Base-by-base conservation (phyloP, 169 alveolate genomes). In the Cryptosporidium baileyi region DNA sequence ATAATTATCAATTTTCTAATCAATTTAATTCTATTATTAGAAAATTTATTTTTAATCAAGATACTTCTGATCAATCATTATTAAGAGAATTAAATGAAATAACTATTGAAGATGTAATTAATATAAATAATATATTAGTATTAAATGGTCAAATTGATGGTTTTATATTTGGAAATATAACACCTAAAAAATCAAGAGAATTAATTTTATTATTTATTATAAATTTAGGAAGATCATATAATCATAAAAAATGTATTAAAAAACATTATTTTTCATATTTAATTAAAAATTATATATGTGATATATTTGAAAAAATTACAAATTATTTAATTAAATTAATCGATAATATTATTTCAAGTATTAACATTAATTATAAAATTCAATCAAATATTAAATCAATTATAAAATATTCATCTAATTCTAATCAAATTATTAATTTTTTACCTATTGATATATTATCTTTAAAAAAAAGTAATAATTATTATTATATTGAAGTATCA, bases 401-500 rank as follows among this genome's bases (percentile, higher is more conserved):
- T 22, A 22, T 4, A 17, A 47, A 47, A 2, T 24, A 15, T 19
- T 9, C 24, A 45, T n/a, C 81, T 13, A 1, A 45, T 38, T 30
- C 51, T 3, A 49, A 65, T 32, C 32, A 45, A 26, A 38, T 36
- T 28, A 62, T 65, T 47, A n/a, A n/a, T n/a, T n/a, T n/a, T n/a
- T n/a, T n/a, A n/a, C n/a, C n/a, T n/a, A 51, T 65, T 65, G 81
- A 65, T 36, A 7, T 65, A 11, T 34, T 65, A 30, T 65, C 81
- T 0, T 47, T 65, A 8, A 44, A 65, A 15, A 40, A 44, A 22
- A 54, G 79, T 5, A 1, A 38, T 32, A 65, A 30, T 38, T 65
- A 45, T 65, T 17, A 44, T 47, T 65, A 65, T 51, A 19, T 45
- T 19, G 81, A 47, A 47, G 54, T 30, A 44, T 47, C 81, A 9